Evolutionary conservation across 2,329 filamentous ascomycete genomes (phyloP).

Genomic region (Penicillium griseofulvum): DNA sequence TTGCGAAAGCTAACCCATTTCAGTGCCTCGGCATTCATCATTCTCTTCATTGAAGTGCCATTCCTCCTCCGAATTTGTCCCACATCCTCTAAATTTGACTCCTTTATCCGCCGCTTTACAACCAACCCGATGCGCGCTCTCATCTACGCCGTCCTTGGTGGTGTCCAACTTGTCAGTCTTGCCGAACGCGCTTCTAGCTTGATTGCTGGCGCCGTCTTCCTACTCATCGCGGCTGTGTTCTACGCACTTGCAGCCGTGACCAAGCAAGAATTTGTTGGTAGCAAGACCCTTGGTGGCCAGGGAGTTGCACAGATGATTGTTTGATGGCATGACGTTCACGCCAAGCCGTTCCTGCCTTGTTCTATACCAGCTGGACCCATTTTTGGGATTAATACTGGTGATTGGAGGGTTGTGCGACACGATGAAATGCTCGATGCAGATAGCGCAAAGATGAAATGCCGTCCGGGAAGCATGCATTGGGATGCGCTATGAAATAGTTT

Average conservation of each 20-base stretch:
- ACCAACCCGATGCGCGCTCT: constrained; percentile 96
- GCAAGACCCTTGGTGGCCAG: constrained; percentile 92
- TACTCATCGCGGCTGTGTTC: constrained; percentile 73
- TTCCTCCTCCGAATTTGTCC: constrained; percentile 96
- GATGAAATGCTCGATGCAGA: constrained; percentile 22
- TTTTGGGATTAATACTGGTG: constrained; percentile 1
- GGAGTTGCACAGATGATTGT: constrained; percentile 98
- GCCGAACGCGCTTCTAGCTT: constrained; percentile 65
- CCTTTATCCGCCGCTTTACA: constrained; percentile 83
- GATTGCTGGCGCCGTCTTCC: constrained; percentile 80
- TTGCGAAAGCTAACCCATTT: constrained; percentile 45
- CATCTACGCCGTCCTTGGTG: constrained; percentile 77
- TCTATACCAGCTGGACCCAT: background rate
- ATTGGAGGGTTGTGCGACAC: constrained; percentile 10
- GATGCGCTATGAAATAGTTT: constrained; percentile 23
- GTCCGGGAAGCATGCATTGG: constrained; percentile 19
- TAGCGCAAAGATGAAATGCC: constrained; percentile 10
- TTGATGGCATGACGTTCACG: constrained; percentile 38
- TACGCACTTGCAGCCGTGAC: constrained; percentile 57
- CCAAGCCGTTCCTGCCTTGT: constrained; percentile 2
- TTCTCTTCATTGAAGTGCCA: constrained; percentile 86
- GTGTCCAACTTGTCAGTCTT: constrained; percentile 81
- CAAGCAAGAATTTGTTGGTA: constrained; percentile 54
- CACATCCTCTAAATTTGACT: constrained; percentile 85
- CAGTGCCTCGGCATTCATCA: constrained; percentile 68